These are phyloP conservation scores for Curvularia sp. DNA, from an alignment of 2,329 filamentous ascomycete genomes.

Conservation along the genomic window DNA sequence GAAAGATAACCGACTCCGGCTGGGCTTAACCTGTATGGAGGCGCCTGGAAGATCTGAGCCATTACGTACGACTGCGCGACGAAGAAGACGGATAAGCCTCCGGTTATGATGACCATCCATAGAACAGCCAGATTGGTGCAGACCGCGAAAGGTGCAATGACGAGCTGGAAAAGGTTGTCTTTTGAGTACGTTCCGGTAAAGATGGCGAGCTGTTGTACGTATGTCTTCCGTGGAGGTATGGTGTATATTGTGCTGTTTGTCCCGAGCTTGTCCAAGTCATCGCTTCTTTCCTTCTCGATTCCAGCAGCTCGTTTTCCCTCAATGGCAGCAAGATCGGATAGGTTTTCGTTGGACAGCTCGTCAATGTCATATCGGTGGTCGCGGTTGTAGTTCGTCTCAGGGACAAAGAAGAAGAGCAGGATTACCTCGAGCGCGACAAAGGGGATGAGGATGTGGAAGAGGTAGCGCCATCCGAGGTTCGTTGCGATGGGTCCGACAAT, in stretches of 20 bases:
- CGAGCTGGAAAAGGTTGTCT: constrained; percentile 50
- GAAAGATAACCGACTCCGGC: constrained; percentile 56
- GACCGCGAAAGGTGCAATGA: constrained; percentile 57
- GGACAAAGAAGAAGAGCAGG: constrained; percentile 58
- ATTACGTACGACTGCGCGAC: constrained; percentile 55
- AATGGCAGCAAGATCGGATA: constrained; percentile 34
- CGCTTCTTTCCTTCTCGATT: constrained; percentile 15
- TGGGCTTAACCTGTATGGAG: constrained; percentile 56
- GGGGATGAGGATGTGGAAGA: constrained; percentile 58
- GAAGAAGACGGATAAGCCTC: constrained; percentile 54
- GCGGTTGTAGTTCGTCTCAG: constrained; percentile 60
- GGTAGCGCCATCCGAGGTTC: constrained; percentile 50
- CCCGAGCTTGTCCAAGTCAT: constrained; percentile 31
- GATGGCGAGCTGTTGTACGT: constrained; percentile 46
- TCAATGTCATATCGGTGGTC: constrained; percentile 47
- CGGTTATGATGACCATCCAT: constrained; percentile 59
- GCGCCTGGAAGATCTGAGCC: constrained; percentile 58
- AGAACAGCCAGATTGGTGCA: constrained; percentile 61
- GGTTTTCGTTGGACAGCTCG: constrained; percentile 38
- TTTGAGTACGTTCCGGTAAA: constrained; percentile 52
- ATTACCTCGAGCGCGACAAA: constrained; percentile 56
- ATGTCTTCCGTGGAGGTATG: constrained; percentile 47
- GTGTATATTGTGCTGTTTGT: constrained; percentile 27
- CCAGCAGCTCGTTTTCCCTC: constrained; percentile 20
- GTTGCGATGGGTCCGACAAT: constrained; percentile 47